Percentiles rank a stretch among this genome's conserved stretches.
Conservation (phyloP, 805 yeast species). For the Sporopachydermia lactativora region DNA sequence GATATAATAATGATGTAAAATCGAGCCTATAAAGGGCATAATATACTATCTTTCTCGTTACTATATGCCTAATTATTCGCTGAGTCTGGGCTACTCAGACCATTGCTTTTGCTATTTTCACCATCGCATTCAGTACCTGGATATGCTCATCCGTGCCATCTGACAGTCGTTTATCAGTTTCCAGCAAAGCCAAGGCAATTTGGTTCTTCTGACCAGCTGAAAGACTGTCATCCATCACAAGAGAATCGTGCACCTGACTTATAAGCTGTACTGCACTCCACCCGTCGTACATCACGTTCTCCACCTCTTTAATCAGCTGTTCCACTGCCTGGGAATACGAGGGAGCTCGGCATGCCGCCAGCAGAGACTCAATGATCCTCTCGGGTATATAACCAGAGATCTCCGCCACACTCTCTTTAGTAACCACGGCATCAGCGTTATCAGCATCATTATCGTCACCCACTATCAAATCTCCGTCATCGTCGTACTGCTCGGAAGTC, state of each 20-base stretch:
- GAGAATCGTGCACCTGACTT: constrained; percentile 54
- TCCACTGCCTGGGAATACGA: constrained; percentile 17
- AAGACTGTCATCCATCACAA: constrained; percentile 40
- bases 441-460: constrained; percentile 16
- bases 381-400: constrained; percentile 65
- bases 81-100: constrained; percentile 5
- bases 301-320: constrained; percentile 28
- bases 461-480: constrained; percentile 20
- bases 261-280: constrained; percentile 69
- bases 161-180: constrained; percentile 56
- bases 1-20: not conserved
- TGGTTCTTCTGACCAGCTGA: constrained; percentile 43
- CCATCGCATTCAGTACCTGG: constrained; percentile 54
- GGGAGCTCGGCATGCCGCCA: constrained; percentile 22
- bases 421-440: constrained; percentile 19
- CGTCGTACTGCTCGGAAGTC: constrained; percentile 13
- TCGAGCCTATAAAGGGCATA: constrained; percentile 2
- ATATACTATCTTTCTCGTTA: not conserved
- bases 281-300: constrained; percentile 45
- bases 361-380: constrained; percentile 27
- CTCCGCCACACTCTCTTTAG: constrained; percentile 40
- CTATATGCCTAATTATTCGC: not conserved
- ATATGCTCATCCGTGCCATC: constrained; percentile 87
- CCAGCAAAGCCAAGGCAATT: constrained; percentile 53
- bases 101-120: constrained; percentile 32